These are phyloP conservation scores for Pseudogymnoascus sp. DNA, from an alignment of 2,329 filamentous ascomycete genomes.

Conservation along the genomic window DNA sequence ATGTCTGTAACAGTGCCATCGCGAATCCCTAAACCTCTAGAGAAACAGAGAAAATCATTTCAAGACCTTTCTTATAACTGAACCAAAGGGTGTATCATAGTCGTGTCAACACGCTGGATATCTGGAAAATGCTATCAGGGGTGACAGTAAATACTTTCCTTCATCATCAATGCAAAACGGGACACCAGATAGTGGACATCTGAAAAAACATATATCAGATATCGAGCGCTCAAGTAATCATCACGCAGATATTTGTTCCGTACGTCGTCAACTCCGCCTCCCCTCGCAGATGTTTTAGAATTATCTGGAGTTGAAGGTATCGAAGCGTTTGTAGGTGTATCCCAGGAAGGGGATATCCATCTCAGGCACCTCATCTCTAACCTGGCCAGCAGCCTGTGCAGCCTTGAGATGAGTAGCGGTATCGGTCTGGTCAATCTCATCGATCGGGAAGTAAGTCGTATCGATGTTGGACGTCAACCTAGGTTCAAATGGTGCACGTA, in stretches of 20 bases:
- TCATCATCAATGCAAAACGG: slow-evolving; percentile 8
- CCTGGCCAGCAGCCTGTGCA: slow-evolving; percentile 56
- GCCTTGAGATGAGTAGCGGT: slow-evolving; percentile 77
- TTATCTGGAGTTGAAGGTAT: slow-evolving; percentile 31
- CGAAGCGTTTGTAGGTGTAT: slow-evolving; percentile 96
- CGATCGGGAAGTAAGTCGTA: slow-evolving; percentile 96
- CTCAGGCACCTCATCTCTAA: slow-evolving; percentile 74
- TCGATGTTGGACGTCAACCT: slow-evolving; percentile 89
- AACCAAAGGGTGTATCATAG: slow-evolving; percentile 5
- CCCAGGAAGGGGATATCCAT: slow-evolving; percentile 95
- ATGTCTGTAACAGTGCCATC: neutral
- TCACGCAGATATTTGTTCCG: slow-evolving; percentile 1
- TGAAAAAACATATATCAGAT: slow-evolving; percentile 9
- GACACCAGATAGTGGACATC: slow-evolving; percentile 7
- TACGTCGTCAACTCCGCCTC: slow-evolving; percentile 7
- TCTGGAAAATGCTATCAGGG: slow-evolving; percentile 1
- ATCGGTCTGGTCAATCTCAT: slow-evolving; percentile 96
- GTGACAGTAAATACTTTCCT: neutral
- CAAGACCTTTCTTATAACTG: slow-evolving; percentile 6
- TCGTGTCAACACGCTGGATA: slow-evolving; percentile 8
- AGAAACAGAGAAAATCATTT: slow-evolving; percentile 3
- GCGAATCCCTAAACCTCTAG: slow-evolving; percentile 5
- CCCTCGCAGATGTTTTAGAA: neutral
- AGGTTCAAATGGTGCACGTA: slow-evolving; percentile 92
- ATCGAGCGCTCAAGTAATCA: slow-evolving; percentile 5